Evolutionary conservation across 2,329 filamentous ascomycete genomes (phyloP), one percentile per base, ranked within the genome.

Genomic region (Fusarium pseudoanthophilum): DNA sequence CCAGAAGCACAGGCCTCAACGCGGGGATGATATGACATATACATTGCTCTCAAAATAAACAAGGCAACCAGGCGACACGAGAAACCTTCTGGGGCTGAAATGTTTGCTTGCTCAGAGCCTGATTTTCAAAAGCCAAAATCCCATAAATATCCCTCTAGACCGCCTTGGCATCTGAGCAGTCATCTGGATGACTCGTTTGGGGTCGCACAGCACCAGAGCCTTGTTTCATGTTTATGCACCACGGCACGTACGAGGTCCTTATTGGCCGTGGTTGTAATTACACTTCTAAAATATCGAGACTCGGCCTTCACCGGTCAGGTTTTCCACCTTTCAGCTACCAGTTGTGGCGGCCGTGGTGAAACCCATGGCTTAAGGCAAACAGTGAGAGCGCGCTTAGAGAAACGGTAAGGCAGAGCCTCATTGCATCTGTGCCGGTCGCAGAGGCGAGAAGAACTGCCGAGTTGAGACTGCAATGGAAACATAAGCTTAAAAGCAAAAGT

Each of bases 401-500:
- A 42, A 10, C 39, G 14, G 21, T 9, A 42, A 24, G 14, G 21
- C 21, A n/a, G 40, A 42, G 21, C 40, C 39, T 42, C 21, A 42
- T 42, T n/a, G 21, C 14, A 42, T 42, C 14, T 24, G 9, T 24
- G 40, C 40, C 39, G 21, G 8, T 2, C 9, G 14, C 21, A 24
- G 40, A 11, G 16, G 5, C 21, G 16, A 16, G 2, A 42, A n/a
- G 15, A 18, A 11, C 15, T 42, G 14, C 11, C 21, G 7, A 5
- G 7, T n/a, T 40, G 7, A n/a, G 5, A 9, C 13, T 9, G 4
- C 0, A 15, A 9, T 9, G 39, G 20, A n/a, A 15, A n/a, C 13
- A 0, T n/a, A 15, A 24, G n/a, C 40, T 43, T 43, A 43, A 43
- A 24, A 16, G 5, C 9, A 11, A 24, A 16, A 24, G 15, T 5